A percentile compares a stretch with the other conserved stretches of the same genome.
phyloP scores from a whole-genome alignment of 2,329 filamentous ascomycete genomes.

The Trichophyton mentagrophytes region DNA sequence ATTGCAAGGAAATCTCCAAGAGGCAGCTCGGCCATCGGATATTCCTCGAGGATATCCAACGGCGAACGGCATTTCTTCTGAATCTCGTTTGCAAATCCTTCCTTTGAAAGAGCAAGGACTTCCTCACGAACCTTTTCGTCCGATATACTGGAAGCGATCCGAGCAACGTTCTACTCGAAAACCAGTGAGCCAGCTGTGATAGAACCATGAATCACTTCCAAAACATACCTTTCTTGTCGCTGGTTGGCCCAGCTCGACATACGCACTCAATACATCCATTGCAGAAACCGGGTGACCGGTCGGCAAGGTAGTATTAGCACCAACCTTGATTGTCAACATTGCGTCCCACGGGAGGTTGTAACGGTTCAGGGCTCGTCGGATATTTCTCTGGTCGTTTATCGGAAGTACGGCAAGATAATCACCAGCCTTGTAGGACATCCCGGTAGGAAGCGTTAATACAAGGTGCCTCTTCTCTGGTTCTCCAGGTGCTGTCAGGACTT shows the following conservation, averaged over 20 bases:
- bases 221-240: background rate
- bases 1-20: slow-evolving; percentile 1
- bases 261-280: slow-evolving; percentile 2
- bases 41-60: background rate
- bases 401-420: slow-evolving; percentile 1
- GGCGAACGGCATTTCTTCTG: background rate
- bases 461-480: slow-evolving; percentile 1
- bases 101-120: background rate
- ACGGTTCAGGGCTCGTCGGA: background rate
- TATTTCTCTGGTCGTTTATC: background rate
- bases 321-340: background rate
- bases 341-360: slow-evolving; percentile 1
- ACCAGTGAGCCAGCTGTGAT: background rate
- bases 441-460: background rate
- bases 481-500: background rate
- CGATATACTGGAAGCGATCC: background rate
- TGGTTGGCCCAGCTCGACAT: slow-evolving; percentile 1
- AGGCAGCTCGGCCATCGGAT: background rate
- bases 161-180: background rate
- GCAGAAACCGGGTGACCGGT: background rate
- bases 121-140: background rate
- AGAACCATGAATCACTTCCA: background rate
- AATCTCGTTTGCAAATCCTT: background rate
- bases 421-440: background rate
- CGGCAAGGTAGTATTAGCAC: background rate